phyloP scores from a whole-genome alignment of 306 rosid genomes.

The Nissolia schottii region DNA sequence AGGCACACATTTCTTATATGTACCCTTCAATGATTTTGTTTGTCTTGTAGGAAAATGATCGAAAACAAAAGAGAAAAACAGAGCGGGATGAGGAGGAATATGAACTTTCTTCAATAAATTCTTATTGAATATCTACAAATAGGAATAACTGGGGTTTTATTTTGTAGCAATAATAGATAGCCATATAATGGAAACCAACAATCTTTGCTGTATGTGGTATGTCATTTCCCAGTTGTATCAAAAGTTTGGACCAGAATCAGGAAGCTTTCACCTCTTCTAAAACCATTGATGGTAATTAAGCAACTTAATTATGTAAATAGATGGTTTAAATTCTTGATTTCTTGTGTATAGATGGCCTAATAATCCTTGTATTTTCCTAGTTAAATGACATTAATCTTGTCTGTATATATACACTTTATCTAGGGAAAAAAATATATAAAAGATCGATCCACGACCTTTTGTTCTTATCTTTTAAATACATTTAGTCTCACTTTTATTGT shows the following conservation, averaged over 20 bases:
- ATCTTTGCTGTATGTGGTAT: background rate
- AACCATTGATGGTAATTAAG: too few species aligned
- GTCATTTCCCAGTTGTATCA: background rate
- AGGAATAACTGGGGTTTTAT: background rate
- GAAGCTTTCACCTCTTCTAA: background rate
- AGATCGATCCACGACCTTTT: too few species aligned
- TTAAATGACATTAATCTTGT: too few species aligned
- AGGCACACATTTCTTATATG: background rate
- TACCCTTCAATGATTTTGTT: background rate
- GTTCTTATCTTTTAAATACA: too few species aligned
- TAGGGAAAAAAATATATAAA: too few species aligned
- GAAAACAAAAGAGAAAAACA: background rate
- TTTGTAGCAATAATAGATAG: background rate
- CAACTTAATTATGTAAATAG: too few species aligned
- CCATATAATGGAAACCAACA: background rate
- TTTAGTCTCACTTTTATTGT: too few species aligned
- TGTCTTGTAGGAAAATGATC: constrained; percentile 9
- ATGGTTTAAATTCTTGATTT: too few species aligned
- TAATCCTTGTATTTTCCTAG: too few species aligned
- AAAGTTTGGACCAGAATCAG: background rate
- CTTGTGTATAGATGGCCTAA: too few species aligned
- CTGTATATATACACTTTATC: too few species aligned
- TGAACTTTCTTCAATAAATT: background rate
- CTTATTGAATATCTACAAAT: background rate
- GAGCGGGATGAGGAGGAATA: background rate